Evolutionary conservation across 2,329 filamentous ascomycete genomes (phyloP).

Genomic region (Ophiostoma tasmaniense): DNA sequence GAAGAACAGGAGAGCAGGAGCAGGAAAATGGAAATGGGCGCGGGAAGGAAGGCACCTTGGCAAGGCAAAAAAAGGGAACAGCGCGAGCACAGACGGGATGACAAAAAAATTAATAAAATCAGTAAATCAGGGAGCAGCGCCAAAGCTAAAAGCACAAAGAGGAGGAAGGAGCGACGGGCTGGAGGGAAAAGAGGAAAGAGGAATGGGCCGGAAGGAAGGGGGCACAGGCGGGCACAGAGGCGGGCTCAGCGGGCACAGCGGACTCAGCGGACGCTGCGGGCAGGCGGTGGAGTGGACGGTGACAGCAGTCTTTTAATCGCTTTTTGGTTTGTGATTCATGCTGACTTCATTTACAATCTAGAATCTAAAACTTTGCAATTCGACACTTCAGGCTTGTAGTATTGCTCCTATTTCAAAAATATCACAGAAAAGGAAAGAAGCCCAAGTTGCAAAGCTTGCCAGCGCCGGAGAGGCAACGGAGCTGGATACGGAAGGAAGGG

Average conservation of each 20-base stretch:
- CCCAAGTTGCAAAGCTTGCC: conserved; percentile 3
- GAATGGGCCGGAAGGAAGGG: conserved; percentile 20
- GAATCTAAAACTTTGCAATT: background rate
- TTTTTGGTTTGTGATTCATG: background rate
- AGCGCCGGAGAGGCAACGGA: conserved; percentile 17
- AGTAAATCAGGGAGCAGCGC: background rate
- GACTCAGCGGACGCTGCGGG: background rate
- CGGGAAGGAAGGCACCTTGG: conserved; percentile 2
- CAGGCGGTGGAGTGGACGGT: background rate
- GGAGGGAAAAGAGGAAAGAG: conserved; percentile 13
- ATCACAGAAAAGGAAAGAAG: background rate
- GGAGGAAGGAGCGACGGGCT: background rate
- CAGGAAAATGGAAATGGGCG: background rate
- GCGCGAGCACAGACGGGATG: conserved; percentile 5
- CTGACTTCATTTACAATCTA: background rate
- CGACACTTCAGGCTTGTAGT: too few species aligned
- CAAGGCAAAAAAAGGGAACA: background rate
- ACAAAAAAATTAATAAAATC: conserved; percentile 1
- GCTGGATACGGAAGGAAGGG: conserved; percentile 14
- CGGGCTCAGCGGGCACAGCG: conserved; percentile 1
- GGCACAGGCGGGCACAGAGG: conserved; percentile 5
- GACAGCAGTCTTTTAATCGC: background rate
- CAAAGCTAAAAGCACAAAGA: background rate
- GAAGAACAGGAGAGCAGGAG: background rate
- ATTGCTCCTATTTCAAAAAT: background rate